Evolutionary conservation across 768 basidiomycete genomes (phyloP).

Genomic region (Kwoniella heveanensis): DNA sequence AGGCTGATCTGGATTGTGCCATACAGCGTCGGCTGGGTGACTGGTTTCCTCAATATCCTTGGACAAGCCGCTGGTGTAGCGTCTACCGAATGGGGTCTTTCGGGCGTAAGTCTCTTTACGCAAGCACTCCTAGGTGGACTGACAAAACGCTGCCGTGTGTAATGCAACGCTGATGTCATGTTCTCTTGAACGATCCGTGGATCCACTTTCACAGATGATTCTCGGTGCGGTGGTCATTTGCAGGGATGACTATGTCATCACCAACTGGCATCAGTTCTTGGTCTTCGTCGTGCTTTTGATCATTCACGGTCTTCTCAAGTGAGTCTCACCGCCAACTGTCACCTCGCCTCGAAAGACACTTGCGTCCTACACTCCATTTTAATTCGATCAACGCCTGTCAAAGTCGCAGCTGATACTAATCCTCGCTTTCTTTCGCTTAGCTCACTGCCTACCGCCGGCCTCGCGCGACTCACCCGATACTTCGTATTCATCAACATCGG

Average conservation of each 20-base stretch:
- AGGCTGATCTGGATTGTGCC: slow-evolving; percentile 21
- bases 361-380: too few relatives aligned
- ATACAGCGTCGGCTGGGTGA: slow-evolving; percentile 56
- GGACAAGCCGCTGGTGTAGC: slow-evolving; percentile 71
- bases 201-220: slow-evolving; percentile 47
- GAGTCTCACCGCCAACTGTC: slow-evolving; percentile 47
- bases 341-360: too few relatives aligned
- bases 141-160: not conserved
- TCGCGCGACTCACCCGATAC: slow-evolving; percentile 69
- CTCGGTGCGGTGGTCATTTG: slow-evolving; percentile 33
- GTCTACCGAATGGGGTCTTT: slow-evolving; percentile 76
- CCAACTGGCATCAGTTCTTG: slow-evolving; percentile 73
- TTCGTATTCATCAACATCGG: slow-evolving; percentile 83
- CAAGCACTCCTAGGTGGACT: too few relatives aligned
- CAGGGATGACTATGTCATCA: slow-evolving; percentile 64
- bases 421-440: not conserved
- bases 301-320: slow-evolving; percentile 72
- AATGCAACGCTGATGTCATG: not conserved
- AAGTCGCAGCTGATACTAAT: slow-evolving; percentile 5
- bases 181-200: not conserved
- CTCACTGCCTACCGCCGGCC: slow-evolving; percentile 65
- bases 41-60: slow-evolving; percentile 54
- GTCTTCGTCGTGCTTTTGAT: slow-evolving; percentile 75
- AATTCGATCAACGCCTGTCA: too few relatives aligned
- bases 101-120: slow-evolving; percentile 28